These are phyloP conservation scores for Suillus subalutaceus DNA, from an alignment of 768 basidiomycete genomes.

Conservation along the genomic window DNA sequence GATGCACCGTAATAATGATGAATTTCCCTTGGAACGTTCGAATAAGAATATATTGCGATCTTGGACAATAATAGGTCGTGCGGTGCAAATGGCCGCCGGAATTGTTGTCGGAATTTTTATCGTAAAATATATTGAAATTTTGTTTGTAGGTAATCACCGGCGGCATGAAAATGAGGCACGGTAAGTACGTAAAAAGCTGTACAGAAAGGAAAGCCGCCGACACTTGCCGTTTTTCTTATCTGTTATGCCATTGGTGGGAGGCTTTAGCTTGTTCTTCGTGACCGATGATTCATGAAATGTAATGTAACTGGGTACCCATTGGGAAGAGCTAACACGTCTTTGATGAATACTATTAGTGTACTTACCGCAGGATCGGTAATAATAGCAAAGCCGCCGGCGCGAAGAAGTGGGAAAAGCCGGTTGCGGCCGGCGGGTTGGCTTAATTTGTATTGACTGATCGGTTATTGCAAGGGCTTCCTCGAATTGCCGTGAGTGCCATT, in stretches of 20 bases:
- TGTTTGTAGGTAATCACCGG: conserved; percentile 17
- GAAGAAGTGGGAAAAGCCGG: conserved; percentile 30
- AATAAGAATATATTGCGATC: conserved; percentile 12
- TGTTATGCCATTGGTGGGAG: neutral
- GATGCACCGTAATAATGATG: conserved; percentile 14
- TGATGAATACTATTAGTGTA: neutral
- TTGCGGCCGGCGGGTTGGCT: conserved; percentile 25
- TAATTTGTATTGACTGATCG: conserved; percentile 23
- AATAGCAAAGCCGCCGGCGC: conserved; percentile 36
- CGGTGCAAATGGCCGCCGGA: conserved; percentile 13
- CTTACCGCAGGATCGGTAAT: conserved; percentile 27
- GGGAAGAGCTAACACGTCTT: neutral
- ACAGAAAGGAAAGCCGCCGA: conserved; percentile 10
- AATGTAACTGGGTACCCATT: neutral
- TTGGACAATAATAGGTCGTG: neutral
- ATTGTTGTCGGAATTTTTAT: conserved; percentile 5
- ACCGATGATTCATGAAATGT: neutral
- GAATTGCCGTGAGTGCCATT: conserved; percentile 1
- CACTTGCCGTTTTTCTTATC: neutral
- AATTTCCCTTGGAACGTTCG: conserved; percentile 11
- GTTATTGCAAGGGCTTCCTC: conserved; percentile 9
- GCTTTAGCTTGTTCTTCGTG: neutral
- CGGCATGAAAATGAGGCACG: conserved; percentile 18
- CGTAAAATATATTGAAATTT: neutral
- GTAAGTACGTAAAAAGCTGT: conserved; percentile 16